Evolutionary conservation across 2,329 filamentous ascomycete genomes (phyloP).

Genomic region (Mycosphaerella sp.): DNA sequence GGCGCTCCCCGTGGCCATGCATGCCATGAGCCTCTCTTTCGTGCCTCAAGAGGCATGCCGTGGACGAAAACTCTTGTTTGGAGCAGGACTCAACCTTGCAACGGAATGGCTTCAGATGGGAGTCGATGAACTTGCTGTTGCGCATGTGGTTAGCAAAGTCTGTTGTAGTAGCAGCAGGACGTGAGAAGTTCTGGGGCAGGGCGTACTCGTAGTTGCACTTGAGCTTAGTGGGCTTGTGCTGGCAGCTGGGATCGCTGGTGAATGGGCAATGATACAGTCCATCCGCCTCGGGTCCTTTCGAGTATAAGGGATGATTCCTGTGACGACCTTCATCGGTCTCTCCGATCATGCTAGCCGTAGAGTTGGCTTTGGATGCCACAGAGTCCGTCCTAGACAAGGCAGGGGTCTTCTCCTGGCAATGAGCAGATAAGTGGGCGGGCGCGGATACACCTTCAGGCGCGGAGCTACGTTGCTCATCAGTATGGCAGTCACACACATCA

Average conservation of each 20-base stretch:
- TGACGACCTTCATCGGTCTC: slow-evolving; percentile 33
- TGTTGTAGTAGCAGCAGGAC: slow-evolving; percentile 2
- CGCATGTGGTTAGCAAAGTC: slow-evolving; percentile 22
- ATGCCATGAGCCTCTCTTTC: slow-evolving; percentile 94
- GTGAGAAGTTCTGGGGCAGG: slow-evolving; percentile 11
- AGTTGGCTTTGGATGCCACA: slow-evolving; percentile 11
- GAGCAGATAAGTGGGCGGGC: slow-evolving; percentile 5
- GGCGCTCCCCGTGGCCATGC: slow-evolving; percentile 90
- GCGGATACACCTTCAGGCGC: slow-evolving; percentile 5
- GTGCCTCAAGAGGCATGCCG: slow-evolving; percentile 87
- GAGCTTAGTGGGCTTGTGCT: slow-evolving; percentile 87
- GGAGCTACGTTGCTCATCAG: slow-evolving; percentile 23
- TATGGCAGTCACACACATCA: background rate
- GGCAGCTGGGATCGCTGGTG: slow-evolving; percentile 63
- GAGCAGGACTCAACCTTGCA: slow-evolving; percentile 83
- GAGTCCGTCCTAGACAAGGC: slow-evolving; percentile 6
- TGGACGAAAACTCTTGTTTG: slow-evolving; percentile 86
- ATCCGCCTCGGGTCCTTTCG: slow-evolving; percentile 59
- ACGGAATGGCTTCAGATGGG: slow-evolving; percentile 90
- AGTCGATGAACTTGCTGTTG: slow-evolving; percentile 89
- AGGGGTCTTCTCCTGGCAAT: slow-evolving; percentile 5
- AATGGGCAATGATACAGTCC: slow-evolving; percentile 93
- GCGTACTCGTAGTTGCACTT: slow-evolving; percentile 99
- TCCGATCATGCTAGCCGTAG: slow-evolving; percentile 12
- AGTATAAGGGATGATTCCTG: slow-evolving; percentile 61